Base-by-base conservation (phyloP, 306 rosid genomes). In the Castanospermum australe region DNA sequence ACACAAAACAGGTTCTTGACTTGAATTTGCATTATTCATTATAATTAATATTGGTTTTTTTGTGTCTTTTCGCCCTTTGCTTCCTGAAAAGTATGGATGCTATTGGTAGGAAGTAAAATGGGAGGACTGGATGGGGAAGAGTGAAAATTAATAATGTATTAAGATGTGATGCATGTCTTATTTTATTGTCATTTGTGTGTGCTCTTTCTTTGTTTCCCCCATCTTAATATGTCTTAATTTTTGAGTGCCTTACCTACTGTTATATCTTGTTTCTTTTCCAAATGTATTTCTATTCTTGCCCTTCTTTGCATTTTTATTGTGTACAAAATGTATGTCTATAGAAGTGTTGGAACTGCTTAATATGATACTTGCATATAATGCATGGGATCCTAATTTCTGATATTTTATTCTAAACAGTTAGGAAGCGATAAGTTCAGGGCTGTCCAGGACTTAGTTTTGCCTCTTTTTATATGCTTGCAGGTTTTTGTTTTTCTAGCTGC, bases 401-500 rank as follows among this genome's bases (percentile, higher is more conserved):
- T 55, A 0, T 7, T 24, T 57, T 64, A 42, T 78, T 67, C 54
- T 63, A 55, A 41, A 12, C 8, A 38, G 57, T 60, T 63, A 65
- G 50, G 35, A 11, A 35, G 70, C 57, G 74, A 39, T 42, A 71
- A 39, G 67, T 75, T 50, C 64, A 42, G 30, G 36, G 75, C 22
- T 77, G 13, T 59, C 11, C 38, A 14, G 76, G 71, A 48, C 75
- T 76, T 76, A 65, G 22, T 66, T 81, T 83, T 69, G 48, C 79
- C 25, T 50, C 55, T 36, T 67, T 44, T 64, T 36, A 25, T 81
- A 39, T 71, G 75, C 75, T 75, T 73, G 77, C 88, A 95, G 99
- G 98, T 95, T 70, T 95, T 93, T 51, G 99, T 93, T 15, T 95
- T 91, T 85, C 36, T 95, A 70, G 99, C 99, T 36, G 97, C 98